Conservation (phyloP, 2,329 filamentous ascomycete genomes). For the Fusarium citri region DNA sequence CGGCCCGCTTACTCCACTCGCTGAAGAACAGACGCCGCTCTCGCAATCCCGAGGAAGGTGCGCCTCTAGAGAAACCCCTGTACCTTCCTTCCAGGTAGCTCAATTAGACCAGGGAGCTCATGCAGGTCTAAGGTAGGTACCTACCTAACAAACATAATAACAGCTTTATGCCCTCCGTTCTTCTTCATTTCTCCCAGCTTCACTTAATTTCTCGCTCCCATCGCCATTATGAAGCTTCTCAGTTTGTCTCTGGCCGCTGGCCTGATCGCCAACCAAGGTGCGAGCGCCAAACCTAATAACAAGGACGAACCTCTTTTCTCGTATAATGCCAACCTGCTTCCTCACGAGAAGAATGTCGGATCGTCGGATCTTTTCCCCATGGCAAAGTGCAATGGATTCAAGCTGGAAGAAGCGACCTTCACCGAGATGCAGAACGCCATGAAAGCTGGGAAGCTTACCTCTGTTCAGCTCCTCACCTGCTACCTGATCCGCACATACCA, state of each 20-base stretch:
- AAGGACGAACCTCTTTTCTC: constrained; percentile 33
- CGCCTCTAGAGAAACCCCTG: not conserved
- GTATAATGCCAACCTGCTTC: constrained; percentile 49
- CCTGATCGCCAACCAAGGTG: constrained; percentile 33
- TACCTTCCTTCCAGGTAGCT: not conserved
- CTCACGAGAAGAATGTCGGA: constrained; percentile 52
- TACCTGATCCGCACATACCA: constrained; percentile 71
- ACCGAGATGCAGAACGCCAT: constrained; percentile 73
- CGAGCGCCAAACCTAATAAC: constrained; percentile 19
- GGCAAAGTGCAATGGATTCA: constrained; percentile 68
- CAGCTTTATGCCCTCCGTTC: constrained; percentile 7
- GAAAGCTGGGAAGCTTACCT: constrained; percentile 64
- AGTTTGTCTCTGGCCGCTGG: constrained; percentile 40
- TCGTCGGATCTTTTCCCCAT: constrained; percentile 67
- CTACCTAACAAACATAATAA: constrained; percentile 22
- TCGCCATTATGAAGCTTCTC: constrained; percentile 38
- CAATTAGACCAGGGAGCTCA: not conserved
- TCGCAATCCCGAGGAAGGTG: not conserved
- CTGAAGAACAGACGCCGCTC: constrained; percentile 3
- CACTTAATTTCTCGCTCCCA: not conserved
- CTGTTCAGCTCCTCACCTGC: constrained; percentile 69
- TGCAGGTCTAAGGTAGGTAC: not conserved
- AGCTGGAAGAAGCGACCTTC: constrained; percentile 76
- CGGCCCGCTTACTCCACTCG: not conserved
- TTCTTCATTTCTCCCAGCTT: not conserved